Evolutionary conservation across 2,329 filamentous ascomycete species (phyloP), one percentile per base, ranked within the genome.

Genomic region (Hysterium pulicare): DNA sequence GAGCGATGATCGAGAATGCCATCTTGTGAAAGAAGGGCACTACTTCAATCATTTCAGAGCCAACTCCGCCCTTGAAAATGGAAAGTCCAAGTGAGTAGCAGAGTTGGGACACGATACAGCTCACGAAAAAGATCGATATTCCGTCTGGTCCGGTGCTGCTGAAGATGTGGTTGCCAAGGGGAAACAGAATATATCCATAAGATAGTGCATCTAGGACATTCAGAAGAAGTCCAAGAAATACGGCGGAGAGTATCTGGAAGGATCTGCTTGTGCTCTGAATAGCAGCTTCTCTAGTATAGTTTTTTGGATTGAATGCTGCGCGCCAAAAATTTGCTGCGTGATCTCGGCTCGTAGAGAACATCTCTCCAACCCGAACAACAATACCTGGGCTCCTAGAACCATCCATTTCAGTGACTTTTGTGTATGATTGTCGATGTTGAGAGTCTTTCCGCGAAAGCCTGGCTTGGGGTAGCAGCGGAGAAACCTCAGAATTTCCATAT

Each of bases 21-120:
- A 98, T 98, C 59, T 91, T 95, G 70, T 98, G 93, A 64, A 98
- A 97, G 71, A 98, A 98, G 0, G 91, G 93, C 1, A 98, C 91
- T 1, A 97, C 91, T 70, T 98, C 93, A 53, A 97, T 98, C 83
- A 98, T 84, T 67, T 98, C 93, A 2, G 93, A 97, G 4, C 93
- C 93, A 45, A 98, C 83, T 3, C 88, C 90, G 13, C 93, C 91
- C 52, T 80, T 85, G 71, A 98, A 98, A 24, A 88, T 83, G 58
- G 90, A 96, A 1, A 89, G 86, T 3, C 83, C 83, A 16, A 78
- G 77, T 0, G 91, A 96, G 63, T 91, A 97, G 13, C 89, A 86
- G 39, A 98, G 68, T 63, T 98, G 93, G 0, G 93, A 87, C 31
- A 97, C 79, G 49, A 98, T 95, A 44, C 90, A 96, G 75, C 90